Conservation (phyloP, 23 red algal genomes). For the Gracilaria domingensis region DNA sequence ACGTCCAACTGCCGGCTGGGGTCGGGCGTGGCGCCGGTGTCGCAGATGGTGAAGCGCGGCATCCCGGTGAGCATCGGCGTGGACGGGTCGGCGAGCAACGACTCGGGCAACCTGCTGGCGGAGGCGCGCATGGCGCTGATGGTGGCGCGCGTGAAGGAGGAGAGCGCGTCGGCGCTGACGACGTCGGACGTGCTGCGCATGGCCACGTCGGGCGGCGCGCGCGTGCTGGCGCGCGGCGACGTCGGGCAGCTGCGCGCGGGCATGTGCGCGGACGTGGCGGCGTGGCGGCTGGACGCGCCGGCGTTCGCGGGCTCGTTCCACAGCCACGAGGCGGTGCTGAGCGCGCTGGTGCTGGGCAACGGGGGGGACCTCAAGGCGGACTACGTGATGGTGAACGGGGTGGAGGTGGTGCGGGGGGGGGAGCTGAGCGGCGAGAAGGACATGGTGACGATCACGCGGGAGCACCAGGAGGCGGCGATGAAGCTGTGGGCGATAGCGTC, state of each 20-base stretch:
- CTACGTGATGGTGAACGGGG: conserved; percentile 57
- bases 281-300: conserved; percentile 54
- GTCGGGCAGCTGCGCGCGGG: conserved; percentile 42
- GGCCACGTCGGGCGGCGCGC: conserved; percentile 46
- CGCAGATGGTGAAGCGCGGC: conserved; percentile 68
- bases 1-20: conserved; percentile 92
- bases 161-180: conserved; percentile 41
- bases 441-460: conserved; percentile 42
- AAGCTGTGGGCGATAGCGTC: conserved; percentile 44
- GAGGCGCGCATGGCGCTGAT: conserved; percentile 78
- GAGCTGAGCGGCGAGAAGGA: conserved; percentile 17
- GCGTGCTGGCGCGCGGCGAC: conserved; percentile 48
- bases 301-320: conserved; percentile 61
- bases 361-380: conserved; percentile 61
- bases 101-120: conserved; percentile 83
- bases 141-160: conserved; percentile 37
- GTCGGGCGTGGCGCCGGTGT: conserved; percentile 75
- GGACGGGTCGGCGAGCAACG: conserved; percentile 90
- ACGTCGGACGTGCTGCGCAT: conserved; percentile 44
- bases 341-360: conserved; percentile 59
- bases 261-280: conserved; percentile 61
- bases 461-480: conserved; percentile 51
- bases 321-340: conserved; percentile 58
- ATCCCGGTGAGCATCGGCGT: conserved; percentile 87
- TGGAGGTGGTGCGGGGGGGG: conserved; percentile 46